These are phyloP conservation scores for Phenoliferia sp. DNA, from an alignment of 1,284 basidiomycete species.

Conservation along the genomic window DNA sequence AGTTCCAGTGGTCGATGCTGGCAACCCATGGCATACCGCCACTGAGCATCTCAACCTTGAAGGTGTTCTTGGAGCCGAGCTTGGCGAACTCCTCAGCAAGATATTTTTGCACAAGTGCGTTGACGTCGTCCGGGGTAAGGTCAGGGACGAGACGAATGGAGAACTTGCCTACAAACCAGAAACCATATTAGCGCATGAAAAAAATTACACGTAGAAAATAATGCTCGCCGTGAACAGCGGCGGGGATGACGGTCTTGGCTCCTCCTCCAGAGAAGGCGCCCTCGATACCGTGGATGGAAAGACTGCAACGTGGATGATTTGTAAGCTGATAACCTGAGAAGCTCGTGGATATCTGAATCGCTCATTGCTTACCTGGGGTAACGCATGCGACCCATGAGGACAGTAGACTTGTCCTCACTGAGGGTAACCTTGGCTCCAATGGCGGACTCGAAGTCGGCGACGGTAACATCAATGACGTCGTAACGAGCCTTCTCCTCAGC, in stretches of 20 bases:
- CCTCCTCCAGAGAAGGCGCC: slow-evolving; percentile 73
- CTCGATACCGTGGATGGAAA: slow-evolving; percentile 94
- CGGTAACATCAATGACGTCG: slow-evolving; percentile 43
- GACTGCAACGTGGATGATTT: slow-evolving; percentile 59
- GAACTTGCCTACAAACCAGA: slow-evolving; percentile 60
- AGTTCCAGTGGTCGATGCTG: slow-evolving; percentile 79
- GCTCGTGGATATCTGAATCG: slow-evolving; percentile 5
- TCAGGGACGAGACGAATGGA: slow-evolving; percentile 88
- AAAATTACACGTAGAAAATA: background rate
- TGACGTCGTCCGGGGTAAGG: slow-evolving; percentile 68
- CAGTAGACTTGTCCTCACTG: slow-evolving; percentile 72
- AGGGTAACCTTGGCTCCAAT: slow-evolving; percentile 74
- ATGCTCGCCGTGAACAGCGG: slow-evolving; percentile 68
- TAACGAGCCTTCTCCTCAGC: slow-evolving; percentile 63
- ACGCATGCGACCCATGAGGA: slow-evolving; percentile 81
- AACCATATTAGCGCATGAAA: background rate
- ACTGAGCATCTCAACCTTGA: slow-evolving; percentile 63
- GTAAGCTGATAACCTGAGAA: background rate
- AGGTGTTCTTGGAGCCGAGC: slow-evolving; percentile 74
- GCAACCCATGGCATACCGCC: slow-evolving; percentile 85
- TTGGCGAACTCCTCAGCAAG: slow-evolving; percentile 72
- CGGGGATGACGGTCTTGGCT: slow-evolving; percentile 79
- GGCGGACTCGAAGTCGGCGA: slow-evolving; percentile 65
- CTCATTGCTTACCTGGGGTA: slow-evolving; percentile 9
- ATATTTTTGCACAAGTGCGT: slow-evolving; percentile 67